A percentile compares a stretch with the other conserved stretches of the same genome.
Conservation (phyloP, 2,329 filamentous ascomycete genomes). For the Hypoxylon sp. region DNA sequence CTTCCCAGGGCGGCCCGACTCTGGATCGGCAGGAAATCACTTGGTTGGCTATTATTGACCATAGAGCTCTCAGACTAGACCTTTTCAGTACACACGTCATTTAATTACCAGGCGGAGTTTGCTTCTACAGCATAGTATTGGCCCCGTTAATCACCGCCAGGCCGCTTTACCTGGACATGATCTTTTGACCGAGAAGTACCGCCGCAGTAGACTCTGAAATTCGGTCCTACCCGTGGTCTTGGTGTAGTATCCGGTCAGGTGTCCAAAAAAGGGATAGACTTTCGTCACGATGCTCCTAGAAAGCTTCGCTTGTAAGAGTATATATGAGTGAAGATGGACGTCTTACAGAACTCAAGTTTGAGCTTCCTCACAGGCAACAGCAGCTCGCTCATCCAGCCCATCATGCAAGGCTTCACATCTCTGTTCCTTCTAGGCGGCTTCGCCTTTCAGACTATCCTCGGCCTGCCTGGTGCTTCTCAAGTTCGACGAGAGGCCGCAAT, state of each 20-base stretch:
- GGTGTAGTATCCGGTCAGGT: slow-evolving; percentile 33
- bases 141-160: slow-evolving; percentile 28
- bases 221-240: slow-evolving; percentile 44
- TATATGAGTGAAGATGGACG: slow-evolving; percentile 49
- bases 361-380: slow-evolving; percentile 44
- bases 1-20: slow-evolving; percentile 46
- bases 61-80: slow-evolving; percentile 19
- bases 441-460: slow-evolving; percentile 65
- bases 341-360: slow-evolving; percentile 37
- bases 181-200: slow-evolving; percentile 37
- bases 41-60: slow-evolving; percentile 30
- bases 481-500: slow-evolving; percentile 54
- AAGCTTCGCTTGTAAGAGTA: slow-evolving; percentile 35
- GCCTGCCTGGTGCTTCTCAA: slow-evolving; percentile 57
- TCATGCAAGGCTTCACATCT: slow-evolving; percentile 66
- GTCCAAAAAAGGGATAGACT: slow-evolving; percentile 39
- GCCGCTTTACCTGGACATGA: slow-evolving; percentile 11
- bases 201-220: slow-evolving; percentile 35
- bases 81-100: slow-evolving; percentile 31
- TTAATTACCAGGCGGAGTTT: slow-evolving; percentile 23
- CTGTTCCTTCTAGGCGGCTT: slow-evolving; percentile 64
- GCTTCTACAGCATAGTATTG: slow-evolving; percentile 26
- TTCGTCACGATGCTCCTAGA: slow-evolving; percentile 36
- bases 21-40: slow-evolving; percentile 29
- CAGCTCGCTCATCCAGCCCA: slow-evolving; percentile 53